phyloP scores from a whole-genome alignment of 768 basidiomycete species.

The Suillus decipiens region DNA sequence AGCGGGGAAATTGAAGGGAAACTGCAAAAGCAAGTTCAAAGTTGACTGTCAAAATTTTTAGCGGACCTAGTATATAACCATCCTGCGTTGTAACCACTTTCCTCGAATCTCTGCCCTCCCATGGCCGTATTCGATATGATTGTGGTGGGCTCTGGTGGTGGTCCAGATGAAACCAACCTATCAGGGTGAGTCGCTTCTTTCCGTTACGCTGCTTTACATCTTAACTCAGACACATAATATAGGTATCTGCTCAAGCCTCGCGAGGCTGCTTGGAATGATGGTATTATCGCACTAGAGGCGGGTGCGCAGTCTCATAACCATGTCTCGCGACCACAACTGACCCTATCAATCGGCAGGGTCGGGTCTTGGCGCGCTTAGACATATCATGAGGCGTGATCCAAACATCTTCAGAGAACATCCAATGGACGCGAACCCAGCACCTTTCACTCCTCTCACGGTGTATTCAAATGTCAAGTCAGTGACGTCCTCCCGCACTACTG shows the following conservation, averaged over 20 bases:
- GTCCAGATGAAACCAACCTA: conserved; percentile 87
- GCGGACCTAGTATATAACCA: conserved; percentile 13
- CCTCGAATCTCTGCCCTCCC: conserved; percentile 5
- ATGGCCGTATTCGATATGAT: conserved; percentile 69
- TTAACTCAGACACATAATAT: conserved; percentile 7
- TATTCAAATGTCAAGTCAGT: conserved; percentile 37
- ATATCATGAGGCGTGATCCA: conserved; percentile 58
- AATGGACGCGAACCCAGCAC: conserved; percentile 15
- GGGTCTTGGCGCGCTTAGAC: conserved; percentile 75
- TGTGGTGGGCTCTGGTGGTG: conserved; percentile 85
- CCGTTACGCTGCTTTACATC: conserved; percentile 19
- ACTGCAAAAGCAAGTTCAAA: conserved; percentile 9
- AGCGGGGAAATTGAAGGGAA: conserved; percentile 8
- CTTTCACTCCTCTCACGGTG: conserved; percentile 25
- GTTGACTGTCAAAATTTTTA: conserved; percentile 9
- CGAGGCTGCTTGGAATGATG: conserved; percentile 70
- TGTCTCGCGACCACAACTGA: conserved; percentile 5
- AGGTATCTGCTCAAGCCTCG: conserved; percentile 89
- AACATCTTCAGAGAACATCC: conserved; percentile 46
- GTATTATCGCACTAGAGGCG: conserved; percentile 84
- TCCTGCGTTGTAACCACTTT: background rate
- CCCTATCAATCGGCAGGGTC: conserved; percentile 56
- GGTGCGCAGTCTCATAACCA: conserved; percentile 44
- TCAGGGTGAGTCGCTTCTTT: conserved; percentile 61
- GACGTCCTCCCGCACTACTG: background rate